Percentiles rank a stretch among this genome's conserved stretches.
phyloP scores from a whole-genome alignment of 371 early-diverging fungal species.

The Coemansia sp. region DNA sequence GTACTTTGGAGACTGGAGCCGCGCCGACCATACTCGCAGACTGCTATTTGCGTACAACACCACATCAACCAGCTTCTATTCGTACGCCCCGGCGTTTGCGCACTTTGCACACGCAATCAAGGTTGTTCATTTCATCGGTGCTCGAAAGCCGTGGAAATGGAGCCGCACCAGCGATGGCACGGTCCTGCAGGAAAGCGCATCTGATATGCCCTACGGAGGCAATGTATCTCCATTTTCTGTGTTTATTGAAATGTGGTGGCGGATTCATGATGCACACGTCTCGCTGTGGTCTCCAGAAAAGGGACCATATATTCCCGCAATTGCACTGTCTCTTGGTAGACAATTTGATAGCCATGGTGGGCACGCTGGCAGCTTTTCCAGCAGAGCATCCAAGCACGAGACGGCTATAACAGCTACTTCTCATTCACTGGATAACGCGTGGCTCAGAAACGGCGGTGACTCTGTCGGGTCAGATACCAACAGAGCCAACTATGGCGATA shows the following conservation, averaged over 20 bases:
- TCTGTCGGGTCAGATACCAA: slow-evolving; percentile 1
- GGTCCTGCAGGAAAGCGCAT: slow-evolving; percentile 50
- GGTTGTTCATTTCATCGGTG: slow-evolving; percentile 88
- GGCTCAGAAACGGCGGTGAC: slow-evolving; percentile 18
- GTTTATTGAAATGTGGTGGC: slow-evolving; percentile 70
- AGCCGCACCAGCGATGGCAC: slow-evolving; percentile 60
- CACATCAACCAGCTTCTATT: slow-evolving; percentile 84
- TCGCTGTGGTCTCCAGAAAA: slow-evolving; percentile 31
- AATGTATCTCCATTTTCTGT: slow-evolving; percentile 8
- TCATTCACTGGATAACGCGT: slow-evolving; percentile 28
- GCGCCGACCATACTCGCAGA: slow-evolving; percentile 59
- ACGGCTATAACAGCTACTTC: neutral
- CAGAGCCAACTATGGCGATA: neutral
- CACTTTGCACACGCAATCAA: slow-evolving; percentile 65
- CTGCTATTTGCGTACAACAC: slow-evolving; percentile 90
- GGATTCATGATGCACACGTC: slow-evolving; percentile 60
- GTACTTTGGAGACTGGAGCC: slow-evolving; percentile 80
- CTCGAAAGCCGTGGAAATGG: slow-evolving; percentile 84
- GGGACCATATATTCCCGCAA: slow-evolving; percentile 7
- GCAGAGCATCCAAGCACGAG: neutral
- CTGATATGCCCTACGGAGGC: slow-evolving; percentile 16
- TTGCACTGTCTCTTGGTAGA: slow-evolving; percentile 12
- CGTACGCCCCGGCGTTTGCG: slow-evolving; percentile 74
- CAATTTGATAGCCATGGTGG: neutral
- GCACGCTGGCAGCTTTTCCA: neutral